Evolutionary conservation across 2,329 filamentous ascomycete species (phyloP).

Genomic region (Penicillium sp.): DNA sequence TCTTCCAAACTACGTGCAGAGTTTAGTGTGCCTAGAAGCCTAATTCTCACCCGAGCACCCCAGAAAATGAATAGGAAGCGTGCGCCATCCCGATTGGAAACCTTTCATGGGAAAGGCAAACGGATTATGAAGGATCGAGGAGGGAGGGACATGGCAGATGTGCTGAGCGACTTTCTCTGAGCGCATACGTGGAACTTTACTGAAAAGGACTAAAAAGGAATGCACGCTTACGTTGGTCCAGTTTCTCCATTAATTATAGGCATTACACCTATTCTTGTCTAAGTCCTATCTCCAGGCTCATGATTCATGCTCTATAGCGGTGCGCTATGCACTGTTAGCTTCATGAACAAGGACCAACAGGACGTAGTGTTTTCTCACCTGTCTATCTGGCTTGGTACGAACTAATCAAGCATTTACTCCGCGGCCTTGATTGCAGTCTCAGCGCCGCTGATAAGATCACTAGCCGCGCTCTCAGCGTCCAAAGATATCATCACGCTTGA

Average conservation of each 20-base stretch:
- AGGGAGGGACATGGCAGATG: slow-evolving; percentile 24
- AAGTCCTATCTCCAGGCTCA: not conserved
- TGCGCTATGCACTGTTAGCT: not conserved
- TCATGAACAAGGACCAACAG: not conserved
- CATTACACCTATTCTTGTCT: not conserved
- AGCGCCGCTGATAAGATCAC: not conserved
- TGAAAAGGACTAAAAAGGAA: not conserved
- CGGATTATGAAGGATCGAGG: slow-evolving; percentile 27
- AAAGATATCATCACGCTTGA: not conserved
- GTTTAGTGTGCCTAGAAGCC: too few species aligned
- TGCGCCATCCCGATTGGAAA: not conserved
- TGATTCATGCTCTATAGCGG: not conserved
- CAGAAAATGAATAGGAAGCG: slow-evolving; percentile 6
- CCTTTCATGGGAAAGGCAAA: slow-evolving; percentile 2
- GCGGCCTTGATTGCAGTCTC: not conserved
- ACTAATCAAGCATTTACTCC: not conserved
- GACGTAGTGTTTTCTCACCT: not conserved
- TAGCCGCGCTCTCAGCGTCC: not conserved
- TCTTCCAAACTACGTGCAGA: not conserved
- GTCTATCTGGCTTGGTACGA: not conserved
- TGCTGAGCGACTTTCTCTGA: slow-evolving; percentile 32
- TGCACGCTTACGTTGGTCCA: not conserved
- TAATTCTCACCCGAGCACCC: not conserved
- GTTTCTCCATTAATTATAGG: not conserved
- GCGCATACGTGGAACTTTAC: not conserved